A percentile compares a stretch with the other conserved stretches of the same genome.
These are phyloP conservation scores for Boletus coccyginus DNA, from an alignment of 768 basidiomycete species.

Conservation along the genomic window DNA sequence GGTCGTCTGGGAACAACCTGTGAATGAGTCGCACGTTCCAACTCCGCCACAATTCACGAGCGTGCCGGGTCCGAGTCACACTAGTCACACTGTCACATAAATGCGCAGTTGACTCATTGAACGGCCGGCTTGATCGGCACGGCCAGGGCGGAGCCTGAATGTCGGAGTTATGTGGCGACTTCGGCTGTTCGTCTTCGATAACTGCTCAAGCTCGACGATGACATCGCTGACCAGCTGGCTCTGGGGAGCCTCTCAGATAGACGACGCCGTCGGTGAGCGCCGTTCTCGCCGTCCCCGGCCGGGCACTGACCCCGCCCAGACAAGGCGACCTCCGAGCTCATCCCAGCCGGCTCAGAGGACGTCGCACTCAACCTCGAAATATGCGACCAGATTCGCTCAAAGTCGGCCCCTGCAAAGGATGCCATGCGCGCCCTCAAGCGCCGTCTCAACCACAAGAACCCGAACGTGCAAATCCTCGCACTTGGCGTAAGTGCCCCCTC, in stretches of 20 bases:
- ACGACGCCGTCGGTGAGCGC: slow-evolving; percentile 76
- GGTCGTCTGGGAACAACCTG: slow-evolving; percentile 36
- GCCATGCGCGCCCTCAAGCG: slow-evolving; percentile 88
- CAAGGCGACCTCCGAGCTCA: slow-evolving; percentile 89
- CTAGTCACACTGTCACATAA: slow-evolving; percentile 11
- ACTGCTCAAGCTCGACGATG: slow-evolving; percentile 35
- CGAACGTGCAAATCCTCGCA: slow-evolving; percentile 90
- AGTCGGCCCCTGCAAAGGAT: slow-evolving; percentile 78
- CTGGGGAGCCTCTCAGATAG: slow-evolving; percentile 81
- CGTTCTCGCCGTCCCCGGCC: no score
- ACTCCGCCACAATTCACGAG: slow-evolving; percentile 33
- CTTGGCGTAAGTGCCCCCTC: slow-evolving; percentile 58
- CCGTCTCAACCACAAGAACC: slow-evolving; percentile 90
- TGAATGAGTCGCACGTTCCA: slow-evolving; percentile 30
- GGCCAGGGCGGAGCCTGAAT: slow-evolving; percentile 21
- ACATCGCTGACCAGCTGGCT: slow-evolving; percentile 64
- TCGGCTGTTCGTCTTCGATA: slow-evolving; percentile 3
- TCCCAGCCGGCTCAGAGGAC: slow-evolving; percentile 82
- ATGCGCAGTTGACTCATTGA: no score
- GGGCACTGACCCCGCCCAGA: slow-evolving; percentile 43
- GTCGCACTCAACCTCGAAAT: slow-evolving; percentile 93
- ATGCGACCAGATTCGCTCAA: slow-evolving; percentile 94
- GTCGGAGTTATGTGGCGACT: slow-evolving; percentile 11
- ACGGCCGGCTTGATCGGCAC: slow-evolving; percentile 8
- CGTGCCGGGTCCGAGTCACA: slow-evolving; percentile 22